Evolutionary conservation across 2,329 filamentous ascomycete species (phyloP), one percentile per base, ranked within the genome.

Genomic region (Pezicula neosporulosa): DNA sequence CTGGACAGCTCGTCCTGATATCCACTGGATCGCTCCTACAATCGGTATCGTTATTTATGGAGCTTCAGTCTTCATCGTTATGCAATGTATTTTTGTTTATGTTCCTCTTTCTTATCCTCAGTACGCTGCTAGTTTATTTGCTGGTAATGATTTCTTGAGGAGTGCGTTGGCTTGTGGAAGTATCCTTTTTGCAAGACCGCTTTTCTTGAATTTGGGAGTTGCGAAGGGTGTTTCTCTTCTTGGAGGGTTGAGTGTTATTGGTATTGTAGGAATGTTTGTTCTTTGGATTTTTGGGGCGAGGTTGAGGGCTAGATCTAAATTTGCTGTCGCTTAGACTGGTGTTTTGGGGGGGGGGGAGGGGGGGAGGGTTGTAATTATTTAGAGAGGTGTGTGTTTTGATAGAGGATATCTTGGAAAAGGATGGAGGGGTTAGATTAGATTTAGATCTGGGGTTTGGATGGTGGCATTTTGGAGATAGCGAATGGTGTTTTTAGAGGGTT

Each of bases 51-150:
- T 71, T 37, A 68, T 83, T 48, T 82, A 81, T 64, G 74, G 72
- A 36, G 73, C 70, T 10, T 70, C 68, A 3, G 76, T 75, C 30
- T 82, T 82, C 59, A 60, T 82, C 51, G 70, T 83, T 49, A 75
- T 82, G 70, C 80, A 83, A 65, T 80, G 77, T 66, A 76, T 83
- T 64, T 83, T 83, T 61, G 71, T 82, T 56, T 83, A 83, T 66
- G 74, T 83, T 15, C 77, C 79, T 1, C 68, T 82, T 18, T 73
- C 69, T 47, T 82, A 82, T 58, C 78, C 78, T 4, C 68, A 72
- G 57, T 82, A 82, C 60, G 79, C 80, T 0, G 80, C 82, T 36
- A 77, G 73, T 45, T 67, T 85, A 19, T 83, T 85, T 60, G 81
- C 81, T 1, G 80, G 73, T 6, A 85, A 83, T 60, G 81, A 83